Percentiles rank a stretch among this genome's conserved stretches.
Evolutionary conservation across 2,329 filamentous ascomycete species (phyloP).

Genomic region (Fusarium piperis): DNA sequence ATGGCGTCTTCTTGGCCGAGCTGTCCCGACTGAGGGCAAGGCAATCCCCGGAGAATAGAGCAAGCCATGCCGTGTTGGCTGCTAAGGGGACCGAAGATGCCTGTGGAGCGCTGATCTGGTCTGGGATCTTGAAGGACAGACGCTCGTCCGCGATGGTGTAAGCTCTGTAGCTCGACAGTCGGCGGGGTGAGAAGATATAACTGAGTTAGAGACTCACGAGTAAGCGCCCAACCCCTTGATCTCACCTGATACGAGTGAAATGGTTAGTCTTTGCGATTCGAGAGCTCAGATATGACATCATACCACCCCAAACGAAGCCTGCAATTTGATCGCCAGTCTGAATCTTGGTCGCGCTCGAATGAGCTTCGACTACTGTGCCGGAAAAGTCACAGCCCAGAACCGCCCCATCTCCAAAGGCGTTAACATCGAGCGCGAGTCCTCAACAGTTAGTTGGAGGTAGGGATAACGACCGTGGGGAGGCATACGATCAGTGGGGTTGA

Average conservation of each 20-base stretch:
- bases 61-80: slow-evolving; percentile 50
- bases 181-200: accelerated
- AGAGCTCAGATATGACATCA: background rate
- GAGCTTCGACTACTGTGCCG: slow-evolving; percentile 46
- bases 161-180: slow-evolving; percentile 30
- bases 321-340: slow-evolving; percentile 27
- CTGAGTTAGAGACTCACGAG: slow-evolving; percentile 8
- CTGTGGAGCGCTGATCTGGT: slow-evolving; percentile 33
- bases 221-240: slow-evolving; percentile 48
- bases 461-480: background rate
- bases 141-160: slow-evolving; percentile 52
- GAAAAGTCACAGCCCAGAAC: slow-evolving; percentile 51
- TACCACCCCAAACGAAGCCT: slow-evolving; percentile 43
- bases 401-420: slow-evolving; percentile 50
- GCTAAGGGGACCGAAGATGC: slow-evolving; percentile 52
- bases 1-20: background rate
- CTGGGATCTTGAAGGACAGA: slow-evolving; percentile 51
- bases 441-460: background rate
- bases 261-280: background rate
- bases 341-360: slow-evolving; percentile 30
- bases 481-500: slow-evolving; percentile 42
- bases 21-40: slow-evolving; percentile 41
- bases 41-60: slow-evolving; percentile 49
- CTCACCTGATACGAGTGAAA: slow-evolving; percentile 17
- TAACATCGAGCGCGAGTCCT: slow-evolving; percentile 46